phyloP scores from a whole-genome alignment of 495 filamentous ascomycete species.

The Neurospora sp. region DNA sequence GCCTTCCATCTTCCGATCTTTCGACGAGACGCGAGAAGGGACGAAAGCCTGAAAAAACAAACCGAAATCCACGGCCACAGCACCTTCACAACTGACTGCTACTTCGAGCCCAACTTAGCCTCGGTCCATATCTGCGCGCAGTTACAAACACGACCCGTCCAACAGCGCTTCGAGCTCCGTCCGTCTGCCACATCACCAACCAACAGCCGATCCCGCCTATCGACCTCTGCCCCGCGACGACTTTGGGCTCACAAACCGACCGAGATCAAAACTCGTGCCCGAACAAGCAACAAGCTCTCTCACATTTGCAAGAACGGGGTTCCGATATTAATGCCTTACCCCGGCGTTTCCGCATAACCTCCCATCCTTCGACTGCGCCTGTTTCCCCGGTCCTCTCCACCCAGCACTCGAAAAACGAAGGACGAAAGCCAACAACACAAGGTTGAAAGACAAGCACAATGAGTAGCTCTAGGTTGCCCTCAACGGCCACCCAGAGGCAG shows the following conservation, averaged over 20 bases:
- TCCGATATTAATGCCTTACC: background rate
- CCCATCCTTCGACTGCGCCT: background rate
- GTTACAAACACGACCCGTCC: background rate
- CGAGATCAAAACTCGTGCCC: background rate
- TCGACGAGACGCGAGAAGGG: background rate
- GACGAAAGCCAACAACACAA: background rate
- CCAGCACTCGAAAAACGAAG: background rate
- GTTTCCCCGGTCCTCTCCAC: background rate
- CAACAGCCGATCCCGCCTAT: background rate
- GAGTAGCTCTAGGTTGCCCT: constrained; percentile 10
- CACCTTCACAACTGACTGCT: background rate
- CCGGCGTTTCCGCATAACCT: background rate
- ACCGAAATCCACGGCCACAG: background rate
- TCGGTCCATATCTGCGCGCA: background rate
- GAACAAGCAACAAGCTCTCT: background rate
- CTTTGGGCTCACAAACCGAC: background rate
- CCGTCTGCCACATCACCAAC: background rate
- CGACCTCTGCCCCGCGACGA: background rate
- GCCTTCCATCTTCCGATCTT: background rate
- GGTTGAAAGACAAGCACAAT: background rate
- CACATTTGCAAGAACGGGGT: background rate
- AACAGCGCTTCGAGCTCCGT: background rate
- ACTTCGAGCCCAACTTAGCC: background rate
- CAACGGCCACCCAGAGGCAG: constrained; percentile 35
- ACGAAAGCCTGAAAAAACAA: background rate